Percentiles rank a stretch among this genome's conserved stretches.
phyloP scores from a whole-genome alignment of 129 eudicot genomes.

The Erigeron canadensis region DNA sequence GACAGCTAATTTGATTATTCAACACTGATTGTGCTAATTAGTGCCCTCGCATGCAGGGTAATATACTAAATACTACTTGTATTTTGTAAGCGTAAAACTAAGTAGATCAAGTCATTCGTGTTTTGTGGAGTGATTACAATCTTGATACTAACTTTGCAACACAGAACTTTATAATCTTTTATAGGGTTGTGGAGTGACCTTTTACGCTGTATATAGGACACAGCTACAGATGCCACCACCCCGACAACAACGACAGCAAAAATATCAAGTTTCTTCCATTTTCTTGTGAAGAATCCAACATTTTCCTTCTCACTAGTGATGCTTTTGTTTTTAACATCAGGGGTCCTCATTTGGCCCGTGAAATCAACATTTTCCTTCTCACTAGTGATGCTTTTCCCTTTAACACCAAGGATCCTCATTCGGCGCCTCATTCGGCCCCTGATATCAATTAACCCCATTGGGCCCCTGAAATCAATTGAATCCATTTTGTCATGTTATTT shows the following conservation, averaged over 20 bases:
- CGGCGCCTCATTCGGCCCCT: constrained; percentile 95
- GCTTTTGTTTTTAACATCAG: constrained; percentile 36
- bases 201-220: constrained; percentile 61
- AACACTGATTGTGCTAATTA: constrained; percentile 29
- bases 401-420: constrained; percentile 34
- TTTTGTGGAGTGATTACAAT: constrained; percentile 12
- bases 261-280: constrained; percentile 80
- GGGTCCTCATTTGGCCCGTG: constrained; percentile 83
- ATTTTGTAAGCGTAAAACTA: constrained; percentile 16
- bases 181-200: constrained; percentile 39
- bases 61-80: constrained; percentile 15
- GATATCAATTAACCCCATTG: too few relatives aligned
- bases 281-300: constrained; percentile 41
- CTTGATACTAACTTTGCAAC: constrained; percentile 6
- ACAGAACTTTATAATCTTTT: constrained; percentile 2
- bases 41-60: constrained; percentile 26
- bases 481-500: not conserved
- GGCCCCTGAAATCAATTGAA: constrained; percentile 55
- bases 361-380: too few relatives aligned
- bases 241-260: constrained; percentile 72
- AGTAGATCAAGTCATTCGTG: constrained; percentile 1
- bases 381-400: constrained; percentile 38
- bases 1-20: constrained; percentile 20
- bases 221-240: constrained; percentile 80
- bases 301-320: constrained; percentile 37